Base-by-base conservation (phyloP, 1,284 basidiomycete genomes). In the Ceratobasidium papillatum region DNA sequence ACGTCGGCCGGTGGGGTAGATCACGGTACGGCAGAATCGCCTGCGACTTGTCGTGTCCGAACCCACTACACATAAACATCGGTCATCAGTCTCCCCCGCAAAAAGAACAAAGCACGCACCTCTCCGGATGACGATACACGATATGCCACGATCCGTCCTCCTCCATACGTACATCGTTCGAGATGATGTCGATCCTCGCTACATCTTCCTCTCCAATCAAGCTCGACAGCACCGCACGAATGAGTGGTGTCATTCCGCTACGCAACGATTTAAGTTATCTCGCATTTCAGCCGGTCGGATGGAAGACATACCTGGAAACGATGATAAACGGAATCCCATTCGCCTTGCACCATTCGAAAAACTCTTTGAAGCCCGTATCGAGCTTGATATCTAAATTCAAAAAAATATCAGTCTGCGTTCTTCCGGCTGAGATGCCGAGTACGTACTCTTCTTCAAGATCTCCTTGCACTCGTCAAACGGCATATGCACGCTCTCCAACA, bases 21-120 rank as follows among this genome's bases (percentile, higher is more conserved):
- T 86, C 83, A 27, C 90, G 86, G 84, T 98, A 98, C 0, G 94
- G 95, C 43, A 95, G 84, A 79, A 98, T 97, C 14, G 94, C 92
- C 79, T 91, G 91, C 19, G 92, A 94, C 84, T 98, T 98, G 85
- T 98, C 96, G 81, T 98, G 96, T 0, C 96, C 96, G 79, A 89
- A 98, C 0, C 88, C 89, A 79, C 92, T 94, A 76, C 34, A 25
- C 4, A 56, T 30, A 38, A 34, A 52, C 7, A 7, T 38, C 34
- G 56, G 27, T 14, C 12, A 43, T 34, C n/a, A 61, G 4, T 11
- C 19, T 22, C 14, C 58, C 38, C 34, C 38, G 17, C 58, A 43
- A 19, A 38, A 34, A 27, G n/a, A 43, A 22, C 34, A 61, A 61
- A 1, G 30, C n/a, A 74, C 83, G 64, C 80, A 90, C 91, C 91